Evolutionary conservation across 306 rosid species (phyloP).

Genomic region (Sophora flavescens): DNA sequence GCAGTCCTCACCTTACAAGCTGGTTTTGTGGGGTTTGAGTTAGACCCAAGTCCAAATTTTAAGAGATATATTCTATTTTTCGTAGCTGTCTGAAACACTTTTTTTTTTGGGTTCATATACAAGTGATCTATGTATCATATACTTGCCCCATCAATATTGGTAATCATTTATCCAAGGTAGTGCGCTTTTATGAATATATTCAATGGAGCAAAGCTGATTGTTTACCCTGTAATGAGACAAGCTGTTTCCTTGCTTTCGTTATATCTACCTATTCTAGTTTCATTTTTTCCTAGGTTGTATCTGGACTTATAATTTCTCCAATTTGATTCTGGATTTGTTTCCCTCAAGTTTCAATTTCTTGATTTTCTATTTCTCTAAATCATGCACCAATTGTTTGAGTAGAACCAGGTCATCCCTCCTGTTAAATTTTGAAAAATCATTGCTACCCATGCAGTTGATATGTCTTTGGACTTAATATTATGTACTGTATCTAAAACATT

Average conservation of each 20-base stretch:
- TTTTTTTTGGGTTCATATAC: neutral
- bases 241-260: conserved; percentile 11
- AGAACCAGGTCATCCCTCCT: conserved; percentile 26
- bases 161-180: neutral
- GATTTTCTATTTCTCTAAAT: conserved; percentile 15
- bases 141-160: neutral
- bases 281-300: no score
- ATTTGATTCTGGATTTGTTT: no score
- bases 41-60: no score
- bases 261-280: neutral
- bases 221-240: conserved; percentile 9
- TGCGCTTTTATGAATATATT: conserved; percentile 25
- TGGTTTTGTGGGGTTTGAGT: no score
- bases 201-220: conserved; percentile 29
- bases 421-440: conserved; percentile 25
- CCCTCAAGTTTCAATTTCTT: no score
- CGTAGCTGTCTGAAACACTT: no score
- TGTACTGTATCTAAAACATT: conserved; percentile 11
- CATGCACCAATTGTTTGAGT: conserved; percentile 34
- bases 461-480: conserved; percentile 27
- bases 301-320: no score
- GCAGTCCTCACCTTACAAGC: no score
- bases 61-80: no score
- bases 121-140: conserved; percentile 3
- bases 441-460: conserved; percentile 13